These are phyloP conservation scores for Xerocomus brunneocitrinus DNA, from an alignment of 768 basidiomycete genomes.

Conservation along the genomic window DNA sequence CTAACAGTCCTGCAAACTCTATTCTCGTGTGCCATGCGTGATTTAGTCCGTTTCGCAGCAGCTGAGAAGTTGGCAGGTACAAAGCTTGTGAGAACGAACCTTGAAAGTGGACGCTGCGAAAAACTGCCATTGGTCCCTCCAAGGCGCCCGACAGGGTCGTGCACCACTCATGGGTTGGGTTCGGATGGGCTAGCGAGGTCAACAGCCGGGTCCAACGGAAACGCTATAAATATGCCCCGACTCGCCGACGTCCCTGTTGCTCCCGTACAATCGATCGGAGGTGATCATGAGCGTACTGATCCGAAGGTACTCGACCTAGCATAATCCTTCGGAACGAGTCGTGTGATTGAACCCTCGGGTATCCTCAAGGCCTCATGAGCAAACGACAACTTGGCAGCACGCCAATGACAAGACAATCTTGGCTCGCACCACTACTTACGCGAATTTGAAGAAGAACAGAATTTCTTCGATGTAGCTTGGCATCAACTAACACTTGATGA, in stretches of 20 bases:
- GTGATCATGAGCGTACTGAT: background rate
- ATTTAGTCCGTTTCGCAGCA: slow-evolving; percentile 3
- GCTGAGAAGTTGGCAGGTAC: background rate
- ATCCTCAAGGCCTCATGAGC: background rate
- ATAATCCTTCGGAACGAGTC: background rate
- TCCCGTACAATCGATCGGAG: background rate
- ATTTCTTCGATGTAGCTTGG: background rate
- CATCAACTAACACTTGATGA: background rate
- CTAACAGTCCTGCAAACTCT: too few species aligned
- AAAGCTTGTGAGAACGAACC: background rate
- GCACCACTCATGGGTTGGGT: background rate
- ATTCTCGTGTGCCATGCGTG: background rate
- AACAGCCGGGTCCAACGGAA: background rate
- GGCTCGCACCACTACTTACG: background rate
- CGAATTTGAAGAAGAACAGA: background rate
- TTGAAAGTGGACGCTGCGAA: background rate
- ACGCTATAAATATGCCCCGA: background rate
- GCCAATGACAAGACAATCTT: background rate
- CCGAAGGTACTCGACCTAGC: background rate
- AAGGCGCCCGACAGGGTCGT: background rate
- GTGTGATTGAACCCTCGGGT: background rate
- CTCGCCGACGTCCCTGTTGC: background rate
- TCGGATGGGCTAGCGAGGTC: background rate
- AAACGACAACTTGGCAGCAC: background rate
- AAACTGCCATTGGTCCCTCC: slow-evolving; percentile 14